Percentiles rank a stretch among this genome's conserved stretches.
Evolutionary conservation across 139 green algal genomes (phyloP).

Genomic region (Coelastrella sp.): DNA sequence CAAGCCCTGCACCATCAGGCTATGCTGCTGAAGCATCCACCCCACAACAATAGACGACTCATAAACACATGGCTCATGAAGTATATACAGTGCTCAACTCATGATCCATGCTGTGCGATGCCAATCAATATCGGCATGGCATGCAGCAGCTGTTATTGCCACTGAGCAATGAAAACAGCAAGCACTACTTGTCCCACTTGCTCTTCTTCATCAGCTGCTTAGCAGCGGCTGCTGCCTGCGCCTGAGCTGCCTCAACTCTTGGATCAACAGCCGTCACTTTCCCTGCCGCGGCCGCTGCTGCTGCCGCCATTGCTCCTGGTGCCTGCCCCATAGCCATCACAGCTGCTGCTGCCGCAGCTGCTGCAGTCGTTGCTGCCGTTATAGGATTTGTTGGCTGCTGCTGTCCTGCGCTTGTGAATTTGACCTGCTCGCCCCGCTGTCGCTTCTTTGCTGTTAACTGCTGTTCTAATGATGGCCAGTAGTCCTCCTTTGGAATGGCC

Average conservation of each 20-base stretch:
- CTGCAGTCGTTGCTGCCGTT: not conserved
- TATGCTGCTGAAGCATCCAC: too few relatives aligned
- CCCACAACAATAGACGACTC: too few relatives aligned
- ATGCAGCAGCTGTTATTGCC: not conserved
- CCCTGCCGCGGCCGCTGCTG: not conserved
- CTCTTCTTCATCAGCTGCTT: conserved; percentile 33
- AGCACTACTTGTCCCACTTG: conserved; percentile 40
- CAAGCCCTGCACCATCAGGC: too few relatives aligned
- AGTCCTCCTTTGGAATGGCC: not conserved
- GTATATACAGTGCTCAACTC: too few relatives aligned
- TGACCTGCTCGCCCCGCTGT: conserved; percentile 2
- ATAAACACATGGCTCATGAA: too few relatives aligned
- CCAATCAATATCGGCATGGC: not conserved
- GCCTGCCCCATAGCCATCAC: not conserved
- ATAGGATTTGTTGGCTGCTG: not conserved
- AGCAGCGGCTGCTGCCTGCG: conserved; percentile 28
- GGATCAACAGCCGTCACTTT: conserved; percentile 26
- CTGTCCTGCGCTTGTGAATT: conserved; percentile 12
- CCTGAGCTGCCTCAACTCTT: not conserved
- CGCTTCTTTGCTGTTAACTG: conserved; percentile 12
- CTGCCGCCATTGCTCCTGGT: not conserved
- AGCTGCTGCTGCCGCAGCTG: conserved; percentile 8
- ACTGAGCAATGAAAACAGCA: not conserved
- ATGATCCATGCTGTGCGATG: not conserved
- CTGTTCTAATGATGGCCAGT: conserved; percentile 16